Evolutionary conservation across 139 green algal genomes (phyloP).

Genomic region (Chlorella sp.): DNA sequence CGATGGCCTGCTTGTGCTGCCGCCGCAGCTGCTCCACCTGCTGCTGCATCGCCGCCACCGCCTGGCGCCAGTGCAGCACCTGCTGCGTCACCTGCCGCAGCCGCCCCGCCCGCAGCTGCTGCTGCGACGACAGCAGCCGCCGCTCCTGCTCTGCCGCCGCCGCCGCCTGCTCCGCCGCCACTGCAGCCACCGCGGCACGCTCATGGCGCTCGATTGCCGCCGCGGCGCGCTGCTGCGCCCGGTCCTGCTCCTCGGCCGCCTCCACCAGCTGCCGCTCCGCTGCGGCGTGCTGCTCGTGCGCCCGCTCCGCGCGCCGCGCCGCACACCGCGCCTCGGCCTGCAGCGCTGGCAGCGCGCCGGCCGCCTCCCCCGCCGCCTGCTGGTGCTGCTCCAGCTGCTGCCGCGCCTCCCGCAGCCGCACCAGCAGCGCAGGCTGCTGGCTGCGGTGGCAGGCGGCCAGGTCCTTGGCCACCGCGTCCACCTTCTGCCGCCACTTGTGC

Average conservation of each 20-base stretch:
- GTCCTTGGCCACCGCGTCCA: slow-evolving; percentile 22
- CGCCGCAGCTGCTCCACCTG: slow-evolving; percentile 5
- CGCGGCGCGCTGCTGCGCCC: neutral
- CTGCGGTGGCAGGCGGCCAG: slow-evolving; percentile 17
- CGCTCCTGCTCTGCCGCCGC: slow-evolving; percentile 13
- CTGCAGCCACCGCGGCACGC: slow-evolving; percentile 7
- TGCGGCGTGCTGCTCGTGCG: neutral
- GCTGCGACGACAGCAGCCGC: slow-evolving; percentile 2
- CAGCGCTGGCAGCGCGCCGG: neutral
- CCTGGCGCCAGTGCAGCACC: neutral
- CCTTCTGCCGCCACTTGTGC: slow-evolving; percentile 17
- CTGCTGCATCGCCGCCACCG: slow-evolving; percentile 7
- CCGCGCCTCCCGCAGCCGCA: slow-evolving; percentile 22
- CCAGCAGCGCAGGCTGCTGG: slow-evolving; percentile 6
- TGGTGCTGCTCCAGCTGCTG: slow-evolving; percentile 22
- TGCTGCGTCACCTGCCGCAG: slow-evolving; percentile 2
- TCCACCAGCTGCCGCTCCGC: neutral
- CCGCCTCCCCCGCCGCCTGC: neutral
- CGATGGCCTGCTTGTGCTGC: neutral
- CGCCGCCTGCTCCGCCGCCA: slow-evolving; percentile 13
- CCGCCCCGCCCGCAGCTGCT: neutral
- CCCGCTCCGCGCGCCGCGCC: neutral
- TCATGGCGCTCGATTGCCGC: slow-evolving; percentile 2
- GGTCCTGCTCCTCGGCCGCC: neutral
- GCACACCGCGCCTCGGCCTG: neutral